These are phyloP conservation scores for Alternaria sp. DNA, from an alignment of 2,329 filamentous ascomycete species.

Conservation along the genomic window DNA sequence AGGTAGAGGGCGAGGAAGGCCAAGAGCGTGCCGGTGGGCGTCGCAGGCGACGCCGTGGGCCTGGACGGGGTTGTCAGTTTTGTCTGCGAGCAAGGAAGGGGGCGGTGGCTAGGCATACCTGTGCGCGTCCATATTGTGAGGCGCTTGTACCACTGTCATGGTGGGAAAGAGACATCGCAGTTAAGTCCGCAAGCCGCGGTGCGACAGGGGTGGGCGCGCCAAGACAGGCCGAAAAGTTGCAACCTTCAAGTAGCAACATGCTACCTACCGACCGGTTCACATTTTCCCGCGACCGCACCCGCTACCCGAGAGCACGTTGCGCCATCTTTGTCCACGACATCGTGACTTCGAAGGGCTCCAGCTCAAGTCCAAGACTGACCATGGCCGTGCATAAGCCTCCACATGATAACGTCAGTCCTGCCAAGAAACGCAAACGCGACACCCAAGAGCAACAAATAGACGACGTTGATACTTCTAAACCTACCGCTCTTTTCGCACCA, in stretches of 20 bases:
- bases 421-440: slow-evolving; percentile 25
- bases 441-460: slow-evolving; percentile 10
- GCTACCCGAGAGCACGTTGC: not conserved
- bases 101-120: slow-evolving; percentile 1
- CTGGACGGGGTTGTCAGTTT: slow-evolving; percentile 4
- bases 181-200: not conserved
- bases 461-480: slow-evolving; percentile 65
- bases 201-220: slow-evolving; percentile 19
- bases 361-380: not conserved
- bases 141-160: not conserved
- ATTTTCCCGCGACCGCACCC: not conserved
- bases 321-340: not conserved
- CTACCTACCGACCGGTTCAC: not conserved
- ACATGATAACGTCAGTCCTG: slow-evolving; percentile 7
- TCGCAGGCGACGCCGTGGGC: slow-evolving; percentile 7
- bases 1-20: slow-evolving; percentile 48
- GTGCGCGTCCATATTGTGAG: slow-evolving; percentile 4
- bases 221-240: slow-evolving; percentile 20
- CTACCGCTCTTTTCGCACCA: slow-evolving; percentile 72
- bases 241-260: not conserved
- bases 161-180: not conserved
- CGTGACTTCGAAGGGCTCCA: not conserved
- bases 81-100: not conserved
- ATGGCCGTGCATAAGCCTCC: slow-evolving; percentile 18
- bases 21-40: slow-evolving; percentile 31